These are phyloP conservation scores for Colletotrichum magnum DNA, from an alignment of 2,329 filamentous ascomycete genomes.

Conservation along the genomic window DNA sequence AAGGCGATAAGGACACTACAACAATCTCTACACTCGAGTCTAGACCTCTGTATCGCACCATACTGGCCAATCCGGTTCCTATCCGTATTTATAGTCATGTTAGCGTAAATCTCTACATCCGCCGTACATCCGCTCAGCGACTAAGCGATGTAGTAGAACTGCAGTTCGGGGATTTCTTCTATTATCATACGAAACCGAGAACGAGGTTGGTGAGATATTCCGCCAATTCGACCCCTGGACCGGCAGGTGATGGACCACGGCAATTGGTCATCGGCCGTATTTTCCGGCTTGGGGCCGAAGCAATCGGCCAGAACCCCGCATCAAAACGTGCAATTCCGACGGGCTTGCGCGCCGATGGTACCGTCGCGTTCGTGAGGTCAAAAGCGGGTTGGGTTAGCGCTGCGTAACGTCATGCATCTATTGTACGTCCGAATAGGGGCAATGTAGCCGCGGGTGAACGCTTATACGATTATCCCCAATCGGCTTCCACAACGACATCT, in stretches of 20 bases:
- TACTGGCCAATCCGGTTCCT: too few species aligned
- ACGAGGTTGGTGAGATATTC: slow-evolving; percentile 2
- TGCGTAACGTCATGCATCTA: neutral
- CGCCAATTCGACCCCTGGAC: slow-evolving; percentile 20
- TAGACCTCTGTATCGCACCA: too few species aligned
- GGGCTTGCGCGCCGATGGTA: slow-evolving; percentile 2
- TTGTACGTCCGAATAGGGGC: neutral
- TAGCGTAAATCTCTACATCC: too few species aligned
- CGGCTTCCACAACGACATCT: neutral
- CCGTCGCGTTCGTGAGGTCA: neutral
- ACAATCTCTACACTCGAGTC: neutral
- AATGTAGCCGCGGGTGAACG: neutral
- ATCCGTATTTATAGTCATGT: too few species aligned
- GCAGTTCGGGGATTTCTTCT: neutral
- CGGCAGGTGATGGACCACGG: neutral
- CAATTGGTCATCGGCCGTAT: neutral
- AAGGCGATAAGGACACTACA: neutral
- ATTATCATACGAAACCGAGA: slow-evolving; percentile 14
- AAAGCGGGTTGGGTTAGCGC: neutral
- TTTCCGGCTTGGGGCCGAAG: neutral
- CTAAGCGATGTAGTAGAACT: too few species aligned
- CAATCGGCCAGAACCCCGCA: neutral
- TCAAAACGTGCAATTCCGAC: neutral
- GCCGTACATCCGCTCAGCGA: too few species aligned
- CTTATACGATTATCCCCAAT: neutral